phyloP scores from a whole-genome alignment of 1,284 basidiomycete genomes.

The Cutaneotrichosporon sp. region DNA sequence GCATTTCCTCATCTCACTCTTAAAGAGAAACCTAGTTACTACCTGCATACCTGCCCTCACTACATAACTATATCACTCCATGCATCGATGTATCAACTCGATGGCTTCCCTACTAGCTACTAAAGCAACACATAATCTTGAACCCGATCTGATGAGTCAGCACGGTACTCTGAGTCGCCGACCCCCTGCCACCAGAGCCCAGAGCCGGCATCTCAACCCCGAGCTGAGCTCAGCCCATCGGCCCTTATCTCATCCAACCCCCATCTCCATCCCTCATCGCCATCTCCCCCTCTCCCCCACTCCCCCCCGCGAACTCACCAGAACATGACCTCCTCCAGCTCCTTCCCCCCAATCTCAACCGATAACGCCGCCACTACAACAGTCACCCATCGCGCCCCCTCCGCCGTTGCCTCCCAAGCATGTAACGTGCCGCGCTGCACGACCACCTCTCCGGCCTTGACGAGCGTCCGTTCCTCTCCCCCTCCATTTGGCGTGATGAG shows the following conservation, averaged over 20 bases:
- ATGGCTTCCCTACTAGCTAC: no score
- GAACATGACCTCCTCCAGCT: conserved; percentile 42
- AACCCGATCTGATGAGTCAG: not conserved
- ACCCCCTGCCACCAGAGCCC: not conserved
- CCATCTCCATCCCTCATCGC: not conserved
- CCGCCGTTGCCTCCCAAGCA: conserved; percentile 48
- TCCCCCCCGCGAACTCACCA: not conserved
- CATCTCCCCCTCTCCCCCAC: not conserved
- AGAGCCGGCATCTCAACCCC: not conserved
- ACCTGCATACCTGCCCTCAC: no score
- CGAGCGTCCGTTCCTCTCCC: conserved; percentile 33
- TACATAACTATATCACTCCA: no score
- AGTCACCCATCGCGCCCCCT: conserved; percentile 47
- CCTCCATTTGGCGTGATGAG: conserved; percentile 37
- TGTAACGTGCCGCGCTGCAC: conserved; percentile 51
- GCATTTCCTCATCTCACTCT: not conserved
- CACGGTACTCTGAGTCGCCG: not conserved
- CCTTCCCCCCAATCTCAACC: conserved; percentile 37
- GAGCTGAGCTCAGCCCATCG: not conserved
- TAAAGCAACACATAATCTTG: not conserved
- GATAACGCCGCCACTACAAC: conserved; percentile 44
- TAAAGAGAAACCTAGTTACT: no score
- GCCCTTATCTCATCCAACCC: not conserved
- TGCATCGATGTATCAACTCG: no score
- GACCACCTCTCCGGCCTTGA: conserved; percentile 46